Conservation (phyloP, 495 filamentous ascomycete genomes). For the Daldinia concentrica region DNA sequence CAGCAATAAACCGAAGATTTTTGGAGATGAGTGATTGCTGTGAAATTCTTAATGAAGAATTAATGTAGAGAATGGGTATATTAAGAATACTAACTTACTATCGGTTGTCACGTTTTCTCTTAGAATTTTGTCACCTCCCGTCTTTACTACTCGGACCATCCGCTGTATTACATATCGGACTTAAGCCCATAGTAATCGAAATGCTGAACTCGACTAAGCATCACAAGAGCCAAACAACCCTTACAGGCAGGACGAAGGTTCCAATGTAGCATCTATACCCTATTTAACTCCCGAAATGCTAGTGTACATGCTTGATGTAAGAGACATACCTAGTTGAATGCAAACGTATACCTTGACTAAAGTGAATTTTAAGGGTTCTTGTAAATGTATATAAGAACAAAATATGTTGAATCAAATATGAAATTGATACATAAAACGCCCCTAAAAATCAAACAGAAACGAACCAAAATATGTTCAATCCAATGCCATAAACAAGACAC, state of each 20-base stretch:
- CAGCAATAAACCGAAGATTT: background rate
- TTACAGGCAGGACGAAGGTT: background rate
- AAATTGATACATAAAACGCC: background rate
- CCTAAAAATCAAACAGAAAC: background rate
- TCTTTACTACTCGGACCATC: background rate
- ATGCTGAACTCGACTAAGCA: background rate
- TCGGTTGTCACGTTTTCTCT: background rate
- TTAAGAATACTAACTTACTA: background rate
- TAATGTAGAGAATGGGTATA: background rate
- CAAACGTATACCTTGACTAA: background rate
- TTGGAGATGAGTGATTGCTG: background rate
- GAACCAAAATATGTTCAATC: background rate
- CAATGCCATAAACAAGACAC: slow-evolving; percentile 47
- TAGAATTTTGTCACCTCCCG: no score
- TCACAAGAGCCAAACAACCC: background rate
- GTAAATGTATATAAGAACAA: background rate
- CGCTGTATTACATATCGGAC: background rate
- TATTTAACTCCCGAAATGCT: background rate
- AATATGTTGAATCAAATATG: background rate
- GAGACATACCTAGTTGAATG: background rate
- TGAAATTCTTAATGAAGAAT: background rate
- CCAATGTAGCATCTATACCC: background rate
- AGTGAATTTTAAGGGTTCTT: background rate
- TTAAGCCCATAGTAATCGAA: no score
- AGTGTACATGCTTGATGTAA: background rate